Conservation (phyloP, 2,329 filamentous ascomycete genomes). For the Colletotrichum orchidophilum region DNA sequence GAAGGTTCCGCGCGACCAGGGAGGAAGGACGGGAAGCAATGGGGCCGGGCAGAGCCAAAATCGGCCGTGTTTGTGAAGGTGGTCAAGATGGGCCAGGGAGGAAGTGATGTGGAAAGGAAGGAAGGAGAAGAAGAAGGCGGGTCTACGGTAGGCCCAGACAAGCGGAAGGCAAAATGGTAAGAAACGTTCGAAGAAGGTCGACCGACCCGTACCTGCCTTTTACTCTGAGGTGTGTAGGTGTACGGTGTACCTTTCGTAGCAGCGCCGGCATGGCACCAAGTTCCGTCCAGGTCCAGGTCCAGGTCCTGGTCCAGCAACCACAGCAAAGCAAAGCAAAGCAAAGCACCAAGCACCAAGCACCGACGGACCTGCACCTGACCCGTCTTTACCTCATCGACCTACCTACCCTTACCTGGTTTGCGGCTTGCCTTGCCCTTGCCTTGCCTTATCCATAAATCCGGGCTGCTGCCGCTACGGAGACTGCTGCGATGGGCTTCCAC, state of each 20-base stretch:
- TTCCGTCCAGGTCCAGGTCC: not conserved
- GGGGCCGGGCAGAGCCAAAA: slow-evolving; percentile 1
- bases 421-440: slow-evolving; percentile 1
- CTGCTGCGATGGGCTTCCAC: not conserved
- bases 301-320: not conserved
- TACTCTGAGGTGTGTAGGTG: not conserved
- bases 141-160: slow-evolving; percentile 30
- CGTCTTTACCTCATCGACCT: not conserved
- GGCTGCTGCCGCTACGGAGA: slow-evolving; percentile 1
- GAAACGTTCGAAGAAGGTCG: slow-evolving; percentile 31
- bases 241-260: not conserved
- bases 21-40: slow-evolving; percentile 19
- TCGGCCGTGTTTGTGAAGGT: slow-evolving; percentile 32
- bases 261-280: not conserved
- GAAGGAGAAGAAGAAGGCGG: slow-evolving; percentile 32
- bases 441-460: not conserved
- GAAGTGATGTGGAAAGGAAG: slow-evolving; percentile 34
- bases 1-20: slow-evolving; percentile 24
- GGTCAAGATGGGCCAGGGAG: slow-evolving; percentile 34
- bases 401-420: slow-evolving; percentile 1
- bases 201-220: not conserved
- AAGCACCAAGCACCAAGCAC: slow-evolving; percentile 12
- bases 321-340: not conserved
- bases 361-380: slow-evolving; percentile 4
- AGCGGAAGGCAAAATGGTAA: slow-evolving; percentile 34